A percentile compares a stretch with the other conserved stretches of the same genome.
Evolutionary conservation across 2,329 filamentous ascomycete genomes (phyloP).

Genomic region (Plectosphaerella cucumerina): DNA sequence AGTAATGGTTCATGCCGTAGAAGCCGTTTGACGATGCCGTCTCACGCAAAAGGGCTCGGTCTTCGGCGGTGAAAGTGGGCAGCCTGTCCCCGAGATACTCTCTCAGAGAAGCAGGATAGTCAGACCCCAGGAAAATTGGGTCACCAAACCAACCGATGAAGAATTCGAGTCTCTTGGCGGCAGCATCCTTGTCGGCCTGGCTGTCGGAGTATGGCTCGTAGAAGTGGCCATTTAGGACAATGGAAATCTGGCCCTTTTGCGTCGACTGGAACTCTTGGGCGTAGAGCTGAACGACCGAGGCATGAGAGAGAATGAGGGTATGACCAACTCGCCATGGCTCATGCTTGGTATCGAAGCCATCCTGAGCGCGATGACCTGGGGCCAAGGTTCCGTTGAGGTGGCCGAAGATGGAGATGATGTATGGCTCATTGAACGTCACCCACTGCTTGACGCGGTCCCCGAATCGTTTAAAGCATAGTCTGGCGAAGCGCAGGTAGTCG

Average conservation of each 20-base stretch:
- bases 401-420: slow-evolving; percentile 32
- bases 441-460: slow-evolving; percentile 29
- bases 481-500: slow-evolving; percentile 31
- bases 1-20: slow-evolving; percentile 38
- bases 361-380: slow-evolving; percentile 24
- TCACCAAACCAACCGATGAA: slow-evolving; percentile 35
- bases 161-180: slow-evolving; percentile 31
- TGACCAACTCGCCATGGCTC: slow-evolving; percentile 32
- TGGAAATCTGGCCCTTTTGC: slow-evolving; percentile 26
- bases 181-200: slow-evolving; percentile 16
- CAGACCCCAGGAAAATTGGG: slow-evolving; percentile 29
- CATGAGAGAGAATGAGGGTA: slow-evolving; percentile 30
- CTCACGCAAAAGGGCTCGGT: slow-evolving; percentile 17
- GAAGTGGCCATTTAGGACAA: slow-evolving; percentile 31
- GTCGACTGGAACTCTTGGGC: slow-evolving; percentile 23
- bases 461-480: slow-evolving; percentile 29
- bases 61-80: slow-evolving; percentile 20
- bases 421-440: slow-evolving; percentile 35
- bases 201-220: slow-evolving; percentile 31
- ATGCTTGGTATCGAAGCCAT: slow-evolving; percentile 31
- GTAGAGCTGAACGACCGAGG: slow-evolving; percentile 25
- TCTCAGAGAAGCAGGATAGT: slow-evolving; percentile 15
- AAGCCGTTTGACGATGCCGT: slow-evolving; percentile 21
- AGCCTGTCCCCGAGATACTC: slow-evolving; percentile 25
- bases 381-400: slow-evolving; percentile 29